Base-by-base conservation (phyloP, 345 rosid genomes). In the Citrus glauca region DNA sequence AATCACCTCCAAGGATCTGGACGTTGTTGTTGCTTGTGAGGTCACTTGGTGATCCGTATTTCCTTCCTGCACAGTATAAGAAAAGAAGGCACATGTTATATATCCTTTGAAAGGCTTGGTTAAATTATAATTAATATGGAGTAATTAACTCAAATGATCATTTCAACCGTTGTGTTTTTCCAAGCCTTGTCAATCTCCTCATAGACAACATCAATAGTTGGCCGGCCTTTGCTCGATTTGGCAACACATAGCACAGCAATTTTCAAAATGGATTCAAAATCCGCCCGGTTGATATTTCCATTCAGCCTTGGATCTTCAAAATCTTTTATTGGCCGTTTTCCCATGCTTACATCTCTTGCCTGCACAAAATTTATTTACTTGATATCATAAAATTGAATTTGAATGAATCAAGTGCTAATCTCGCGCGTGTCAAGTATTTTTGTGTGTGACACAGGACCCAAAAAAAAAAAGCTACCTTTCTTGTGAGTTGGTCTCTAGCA, bases 401-500 rank as follows among this genome's bases (percentile, higher is more conserved):
- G 5, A 11, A 13, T 13, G 5, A 11, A 3, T 13, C 17, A 11
- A 45, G 17, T 45, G 4, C 17, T 45, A 16, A 3, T 45, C 50
- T 45, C 7, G 37, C 1, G 17, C 17, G 50, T 45, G 17, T 45
- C 13, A 5, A 45, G 50, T 11, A 45, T 3, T 45, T 42, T 45
- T 45, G 17, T 13, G 50, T 11, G 48, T 42, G 17, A 13, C 50
- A 13, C 17, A 45, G 17, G 17, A 11, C 17, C 4, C 16, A 40
- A 40, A 40, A 40, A 9, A 45, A 13, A 11, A 13, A 2, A 30
- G 30, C 7, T 85, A 91, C 91, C 88, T 89, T 91, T 77, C 90
- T 76, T n/a, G 90, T 87, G 63, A 91, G 89, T 81, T 88, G 93
- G 66, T 89, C 91, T 76, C 93, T 83, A 74, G 90, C 90, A 67